phyloP scores from a whole-genome alignment of 495 filamentous ascomycete species.

The Penicillium samsonianum region DNA sequence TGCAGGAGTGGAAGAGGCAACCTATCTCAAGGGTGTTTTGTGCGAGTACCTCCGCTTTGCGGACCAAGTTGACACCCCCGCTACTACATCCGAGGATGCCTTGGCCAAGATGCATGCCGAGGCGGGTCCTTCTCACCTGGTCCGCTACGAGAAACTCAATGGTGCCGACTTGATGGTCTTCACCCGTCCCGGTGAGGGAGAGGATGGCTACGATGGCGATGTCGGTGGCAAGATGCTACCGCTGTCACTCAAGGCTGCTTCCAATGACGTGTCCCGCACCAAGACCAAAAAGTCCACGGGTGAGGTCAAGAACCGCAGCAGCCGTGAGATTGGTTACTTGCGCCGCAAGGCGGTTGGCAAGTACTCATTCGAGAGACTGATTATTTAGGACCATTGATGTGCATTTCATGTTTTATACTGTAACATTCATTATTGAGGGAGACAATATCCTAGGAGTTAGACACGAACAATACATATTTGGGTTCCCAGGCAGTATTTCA shows the following conservation, averaged over 20 bases:
- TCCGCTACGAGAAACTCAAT: slow-evolving; percentile 46
- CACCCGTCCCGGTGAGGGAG: slow-evolving; percentile 32
- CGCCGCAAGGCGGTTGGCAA: slow-evolving; percentile 70
- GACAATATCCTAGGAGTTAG: slow-evolving; percentile 30
- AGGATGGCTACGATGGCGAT: slow-evolving; percentile 40
- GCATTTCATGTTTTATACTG: slow-evolving; percentile 27
- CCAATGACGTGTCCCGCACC: slow-evolving; percentile 56
- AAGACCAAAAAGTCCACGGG: slow-evolving; percentile 48
- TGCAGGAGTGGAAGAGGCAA: slow-evolving; percentile 73
- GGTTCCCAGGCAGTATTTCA: not conserved
- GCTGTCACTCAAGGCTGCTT: slow-evolving; percentile 69
- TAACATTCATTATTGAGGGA: slow-evolving; percentile 23
- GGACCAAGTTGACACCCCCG: slow-evolving; percentile 40
- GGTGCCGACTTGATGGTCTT: slow-evolving; percentile 47
- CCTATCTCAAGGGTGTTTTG: slow-evolving; percentile 65
- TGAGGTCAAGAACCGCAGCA: slow-evolving; percentile 62
- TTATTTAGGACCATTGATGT: slow-evolving; percentile 44
- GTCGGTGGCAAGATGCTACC: slow-evolving; percentile 52
- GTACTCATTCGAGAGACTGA: slow-evolving; percentile 75
- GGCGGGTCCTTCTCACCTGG: slow-evolving; percentile 23
- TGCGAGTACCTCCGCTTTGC: slow-evolving; percentile 70
- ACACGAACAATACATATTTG: slow-evolving; percentile 14
- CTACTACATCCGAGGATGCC: slow-evolving; percentile 13
- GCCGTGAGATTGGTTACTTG: slow-evolving; percentile 69
- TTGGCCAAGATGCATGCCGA: slow-evolving; percentile 17